Evolutionary conservation across 306 rosid species (phyloP).

Genomic region (Castanea sativa): DNA sequence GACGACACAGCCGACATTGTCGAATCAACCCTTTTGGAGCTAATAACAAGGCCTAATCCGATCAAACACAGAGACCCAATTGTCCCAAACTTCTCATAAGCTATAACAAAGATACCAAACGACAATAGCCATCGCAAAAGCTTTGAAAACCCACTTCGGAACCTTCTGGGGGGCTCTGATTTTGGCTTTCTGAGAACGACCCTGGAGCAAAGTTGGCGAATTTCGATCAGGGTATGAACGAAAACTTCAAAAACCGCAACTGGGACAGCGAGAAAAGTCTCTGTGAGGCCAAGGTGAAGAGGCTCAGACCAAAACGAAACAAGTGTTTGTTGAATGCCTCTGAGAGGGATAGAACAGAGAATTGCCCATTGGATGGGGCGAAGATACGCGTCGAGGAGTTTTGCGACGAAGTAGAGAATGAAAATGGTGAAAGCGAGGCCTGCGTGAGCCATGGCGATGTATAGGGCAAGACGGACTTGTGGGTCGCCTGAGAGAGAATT

Average conservation of each 20-base stretch:
- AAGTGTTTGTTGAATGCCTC: slow-evolving; percentile 74
- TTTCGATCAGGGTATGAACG: slow-evolving; percentile 75
- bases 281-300: slow-evolving; percentile 68
- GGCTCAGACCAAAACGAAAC: slow-evolving; percentile 82
- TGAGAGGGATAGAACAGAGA: slow-evolving; percentile 80
- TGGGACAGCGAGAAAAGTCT: slow-evolving; percentile 77
- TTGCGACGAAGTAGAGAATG: slow-evolving; percentile 55
- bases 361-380: slow-evolving; percentile 95
- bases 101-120: slow-evolving; percentile 67
- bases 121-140: slow-evolving; percentile 72
- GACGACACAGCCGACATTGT: slow-evolving; percentile 77
- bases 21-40: slow-evolving; percentile 63
- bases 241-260: slow-evolving; percentile 65
- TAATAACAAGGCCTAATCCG: slow-evolving; percentile 63
- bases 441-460: slow-evolving; percentile 94
- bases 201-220: slow-evolving; percentile 48
- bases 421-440: slow-evolving; percentile 79
- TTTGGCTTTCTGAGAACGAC: slow-evolving; percentile 54
- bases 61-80: slow-evolving; percentile 58
- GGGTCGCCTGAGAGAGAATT: slow-evolving; percentile 62
- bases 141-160: slow-evolving; percentile 62
- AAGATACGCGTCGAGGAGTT: slow-evolving; percentile 72
- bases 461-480: slow-evolving; percentile 81
- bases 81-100: slow-evolving; percentile 67
- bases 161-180: slow-evolving; percentile 23